Evolutionary conservation across 179 eudicot genomes (phyloP).

Genomic region (Silene noctiflora): DNA sequence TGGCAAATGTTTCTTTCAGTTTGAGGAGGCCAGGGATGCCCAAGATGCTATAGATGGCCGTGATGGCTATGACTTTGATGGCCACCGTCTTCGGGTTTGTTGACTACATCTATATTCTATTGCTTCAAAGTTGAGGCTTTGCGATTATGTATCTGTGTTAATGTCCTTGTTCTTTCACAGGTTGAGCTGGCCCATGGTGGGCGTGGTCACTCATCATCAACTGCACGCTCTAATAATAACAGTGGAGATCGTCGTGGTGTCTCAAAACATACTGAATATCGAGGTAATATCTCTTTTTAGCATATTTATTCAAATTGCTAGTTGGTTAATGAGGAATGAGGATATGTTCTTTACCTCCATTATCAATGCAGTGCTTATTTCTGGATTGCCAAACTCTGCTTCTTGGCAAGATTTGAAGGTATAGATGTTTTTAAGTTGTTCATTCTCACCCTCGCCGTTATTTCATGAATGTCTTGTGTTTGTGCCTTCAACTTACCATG

Average conservation of each 20-base stretch:
- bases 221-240: slow-evolving; percentile 51
- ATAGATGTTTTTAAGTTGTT: not conserved
- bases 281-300: slow-evolving; percentile 45
- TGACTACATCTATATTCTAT: not conserved
- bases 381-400: slow-evolving; percentile 86
- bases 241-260: slow-evolving; percentile 61
- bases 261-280: slow-evolving; percentile 82
- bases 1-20: slow-evolving; percentile 34
- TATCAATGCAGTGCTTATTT: slow-evolving; percentile 52
- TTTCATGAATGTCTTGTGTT: not conserved
- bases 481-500: not conserved
- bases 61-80: slow-evolving; percentile 98
- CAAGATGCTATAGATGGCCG: slow-evolving; percentile 94
- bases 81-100: slow-evolving; percentile 82
- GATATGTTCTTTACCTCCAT: slow-evolving; percentile 1
- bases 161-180: slow-evolving; percentile 29
- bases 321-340: not conserved
- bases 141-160: not conserved
- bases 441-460: not conserved
- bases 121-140: not conserved
- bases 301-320: not conserved
- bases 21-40: slow-evolving; percentile 93
- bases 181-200: slow-evolving; percentile 99
- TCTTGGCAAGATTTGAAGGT: slow-evolving; percentile 99
- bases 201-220: slow-evolving; percentile 72